Conservation (phyloP, 306 rosid species). For the Vicia villosa region DNA sequence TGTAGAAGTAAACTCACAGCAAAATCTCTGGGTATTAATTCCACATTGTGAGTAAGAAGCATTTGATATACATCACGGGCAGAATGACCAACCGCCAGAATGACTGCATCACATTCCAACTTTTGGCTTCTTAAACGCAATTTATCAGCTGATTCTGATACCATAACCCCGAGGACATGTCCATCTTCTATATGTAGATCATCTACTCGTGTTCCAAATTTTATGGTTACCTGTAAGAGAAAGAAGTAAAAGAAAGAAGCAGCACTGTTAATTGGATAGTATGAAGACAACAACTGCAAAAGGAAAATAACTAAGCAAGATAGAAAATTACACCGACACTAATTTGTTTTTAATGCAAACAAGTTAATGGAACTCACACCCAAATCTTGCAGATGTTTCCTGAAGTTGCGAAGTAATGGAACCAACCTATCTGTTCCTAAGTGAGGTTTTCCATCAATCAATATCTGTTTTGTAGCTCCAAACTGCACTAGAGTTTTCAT, state of each 20-base stretch:
- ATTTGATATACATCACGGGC: constrained; percentile 87
- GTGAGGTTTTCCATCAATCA: constrained; percentile 91
- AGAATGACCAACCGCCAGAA: constrained; percentile 98
- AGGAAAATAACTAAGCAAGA: constrained; percentile 3
- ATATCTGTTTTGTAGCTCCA: constrained; percentile 88
- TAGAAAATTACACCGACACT: constrained; percentile 14
- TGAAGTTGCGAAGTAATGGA: constrained; percentile 90
- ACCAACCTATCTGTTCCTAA: constrained; percentile 93
- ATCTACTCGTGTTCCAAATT: constrained; percentile 89
- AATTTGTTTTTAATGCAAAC: constrained; percentile 31
- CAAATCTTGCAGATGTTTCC: constrained; percentile 72
- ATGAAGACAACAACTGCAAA: constrained; percentile 32
- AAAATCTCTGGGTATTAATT: constrained; percentile 82
- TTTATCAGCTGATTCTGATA: constrained; percentile 70
- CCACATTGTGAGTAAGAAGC: constrained; percentile 80
- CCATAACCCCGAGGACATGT: constrained; percentile 64
- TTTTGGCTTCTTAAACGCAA: constrained; percentile 55
- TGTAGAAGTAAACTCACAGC: constrained; percentile 63
- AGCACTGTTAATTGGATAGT: constrained; percentile 25
- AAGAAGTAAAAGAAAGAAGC: constrained; percentile 31
- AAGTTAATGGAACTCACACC: constrained; percentile 70
- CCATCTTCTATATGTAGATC: constrained; percentile 71
- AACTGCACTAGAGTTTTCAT: constrained; percentile 89
- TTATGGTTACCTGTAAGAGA: constrained; percentile 83
- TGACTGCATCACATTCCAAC: constrained; percentile 72